Percentiles rank a stretch among this genome's conserved stretches.
Conservation (phyloP, 164 flowering plant species). For the Chimonanthus salicifolius region DNA sequence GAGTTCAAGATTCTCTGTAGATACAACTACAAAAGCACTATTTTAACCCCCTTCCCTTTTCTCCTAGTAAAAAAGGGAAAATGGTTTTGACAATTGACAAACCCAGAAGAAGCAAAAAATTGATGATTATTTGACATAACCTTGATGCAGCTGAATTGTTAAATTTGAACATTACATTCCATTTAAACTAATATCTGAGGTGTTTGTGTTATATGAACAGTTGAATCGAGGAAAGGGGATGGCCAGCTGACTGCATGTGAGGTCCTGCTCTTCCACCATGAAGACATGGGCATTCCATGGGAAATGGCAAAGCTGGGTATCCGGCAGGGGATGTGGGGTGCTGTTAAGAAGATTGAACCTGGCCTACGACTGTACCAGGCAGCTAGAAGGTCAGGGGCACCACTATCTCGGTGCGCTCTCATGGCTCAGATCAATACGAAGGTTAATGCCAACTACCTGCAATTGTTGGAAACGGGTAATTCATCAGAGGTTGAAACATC, state of each 20-base stretch:
- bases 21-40: too few species aligned
- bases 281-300: conserved; percentile 83
- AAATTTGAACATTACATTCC: too few species aligned
- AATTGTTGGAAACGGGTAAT: conserved; percentile 29
- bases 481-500: conserved; percentile 21
- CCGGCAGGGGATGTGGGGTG: conserved; percentile 77
- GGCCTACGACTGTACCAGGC: conserved; percentile 56
- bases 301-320: conserved; percentile 78
- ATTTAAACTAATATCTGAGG: too few species aligned
- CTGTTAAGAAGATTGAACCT: conserved; percentile 64
- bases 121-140: too few species aligned
- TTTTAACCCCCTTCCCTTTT: too few species aligned
- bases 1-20: too few species aligned
- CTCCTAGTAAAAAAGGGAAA: too few species aligned
- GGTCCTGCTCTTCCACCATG: conserved; percentile 70
- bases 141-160: too few species aligned
- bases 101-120: too few species aligned
- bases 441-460: conserved; percentile 40
- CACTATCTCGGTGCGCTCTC: conserved; percentile 37
- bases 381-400: conserved; percentile 34
- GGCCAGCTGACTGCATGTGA: conserved; percentile 64
- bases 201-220: conserved; percentile 25
- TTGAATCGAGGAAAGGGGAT: conserved; percentile 48
- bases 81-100: too few species aligned
- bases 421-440: conserved; percentile 68